Conservation (phyloP, 768 basidiomycete species). For the Termitomyces eurrhizus region DNA sequence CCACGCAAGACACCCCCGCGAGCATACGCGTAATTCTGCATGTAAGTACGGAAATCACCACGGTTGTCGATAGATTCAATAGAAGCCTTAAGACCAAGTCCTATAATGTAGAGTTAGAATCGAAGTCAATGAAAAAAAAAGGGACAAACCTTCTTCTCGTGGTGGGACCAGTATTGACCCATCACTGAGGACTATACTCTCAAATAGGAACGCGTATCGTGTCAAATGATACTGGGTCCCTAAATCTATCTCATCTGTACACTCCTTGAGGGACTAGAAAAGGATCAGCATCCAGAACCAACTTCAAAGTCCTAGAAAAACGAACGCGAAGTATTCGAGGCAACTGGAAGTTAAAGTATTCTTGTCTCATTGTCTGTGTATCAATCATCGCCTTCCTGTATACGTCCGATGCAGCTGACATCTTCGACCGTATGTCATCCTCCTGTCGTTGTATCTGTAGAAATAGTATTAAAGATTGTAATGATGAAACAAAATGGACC, state of each 20-base stretch:
- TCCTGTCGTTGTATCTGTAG: slow-evolving; percentile 84
- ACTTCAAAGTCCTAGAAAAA: slow-evolving; percentile 15
- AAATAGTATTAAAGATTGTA: neutral
- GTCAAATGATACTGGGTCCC: slow-evolving; percentile 98
- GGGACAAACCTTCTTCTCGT: slow-evolving; percentile 55
- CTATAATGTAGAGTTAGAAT: slow-evolving; percentile 18
- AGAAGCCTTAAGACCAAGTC: slow-evolving; percentile 78
- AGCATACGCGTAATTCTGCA: slow-evolving; percentile 96
- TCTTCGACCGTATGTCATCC: slow-evolving; percentile 84
- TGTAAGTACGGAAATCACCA: slow-evolving; percentile 91
- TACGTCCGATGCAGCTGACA: slow-evolving; percentile 82
- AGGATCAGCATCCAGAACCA: neutral
- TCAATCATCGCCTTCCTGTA: slow-evolving; percentile 90
- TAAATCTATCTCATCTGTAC: slow-evolving; percentile 92
- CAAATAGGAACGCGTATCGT: slow-evolving; percentile 91
- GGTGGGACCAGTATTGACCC: slow-evolving; percentile 80
- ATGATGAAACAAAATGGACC: neutral
- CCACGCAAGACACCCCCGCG: slow-evolving; percentile 64
- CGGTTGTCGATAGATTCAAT: slow-evolving; percentile 93
- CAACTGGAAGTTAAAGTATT: slow-evolving; percentile 96
- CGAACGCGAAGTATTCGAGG: slow-evolving; percentile 89
- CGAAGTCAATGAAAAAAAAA: neutral
- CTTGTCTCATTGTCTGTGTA: slow-evolving; percentile 87
- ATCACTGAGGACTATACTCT: slow-evolving; percentile 86
- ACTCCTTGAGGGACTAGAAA: slow-evolving; percentile 82